Base-by-base conservation (phyloP, 2,329 filamentous ascomycete species). In the Arthrinium phaeospermum region DNA sequence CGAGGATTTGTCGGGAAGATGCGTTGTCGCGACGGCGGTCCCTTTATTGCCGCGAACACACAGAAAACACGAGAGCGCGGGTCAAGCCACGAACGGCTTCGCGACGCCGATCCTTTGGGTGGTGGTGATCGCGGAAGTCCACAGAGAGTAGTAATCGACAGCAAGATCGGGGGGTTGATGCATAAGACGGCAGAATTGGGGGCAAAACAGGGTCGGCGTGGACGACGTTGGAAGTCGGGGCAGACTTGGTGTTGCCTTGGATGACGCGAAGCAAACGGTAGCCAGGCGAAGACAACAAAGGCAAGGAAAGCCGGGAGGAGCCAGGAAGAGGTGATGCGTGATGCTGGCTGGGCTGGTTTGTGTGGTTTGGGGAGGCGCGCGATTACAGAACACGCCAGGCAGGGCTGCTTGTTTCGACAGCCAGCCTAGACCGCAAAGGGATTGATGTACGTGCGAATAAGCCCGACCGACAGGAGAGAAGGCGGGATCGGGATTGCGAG, bases 311-410 rank as follows among this genome's bases (percentile, higher is more conserved):
- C 45, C 67, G 24, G 24, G 27, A 46, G 41, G 19, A n/a, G 67
- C 41, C 41, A 68, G 45, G 41, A 47, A 47, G 67, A 68, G 14
- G 67, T 47, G 67, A 68, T 64, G 57, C 57, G 57, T 64, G 57
- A 41, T 64, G 57, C 57, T 64, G 34, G 57, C 57, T 16, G 57
- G 34, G 57, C 22, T n/a, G 57, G 34, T 64, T 64, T 64, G 57
- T 64, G 57, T 64, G 57, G 57, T 37, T n/a, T 64, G 34, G 57
- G 57, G 57, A 64, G 57, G 57, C 57, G 57, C 57, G 57, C 57
- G 57, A 64, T 64, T 64, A 64, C 57, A 64, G 57, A 64, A 64
- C 57, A 64, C 57, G 57, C 57, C 57, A 64, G 57, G 57, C 57
- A 64, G 57, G 57, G 57, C 57, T 64, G 57, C 57, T 64, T 64